Evolutionary conservation across 2,329 filamentous ascomycete species (phyloP).

Genomic region (Fusarium brevicatenulatum): DNA sequence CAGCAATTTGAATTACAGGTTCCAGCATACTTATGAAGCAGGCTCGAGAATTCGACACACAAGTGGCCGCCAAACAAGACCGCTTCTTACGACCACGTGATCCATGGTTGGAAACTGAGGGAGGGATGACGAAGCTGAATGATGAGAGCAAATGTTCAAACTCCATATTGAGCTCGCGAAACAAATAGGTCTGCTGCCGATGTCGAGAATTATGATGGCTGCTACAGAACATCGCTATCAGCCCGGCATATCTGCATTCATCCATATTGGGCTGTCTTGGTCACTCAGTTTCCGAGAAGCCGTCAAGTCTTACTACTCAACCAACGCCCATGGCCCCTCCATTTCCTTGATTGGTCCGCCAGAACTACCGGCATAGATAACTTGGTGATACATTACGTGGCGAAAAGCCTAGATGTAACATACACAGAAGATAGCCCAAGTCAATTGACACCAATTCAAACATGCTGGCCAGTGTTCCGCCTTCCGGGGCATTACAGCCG

Average conservation of each 20-base stretch:
- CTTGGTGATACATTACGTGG: not conserved
- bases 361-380: not conserved
- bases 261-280: accelerated
- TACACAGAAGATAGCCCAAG: no score
- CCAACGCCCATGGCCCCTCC: accelerated
- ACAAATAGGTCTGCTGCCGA: accelerated
- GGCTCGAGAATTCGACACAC: no score
- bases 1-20: no score
- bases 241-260: accelerated
- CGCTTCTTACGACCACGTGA: no score
- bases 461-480: no score
- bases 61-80: no score
- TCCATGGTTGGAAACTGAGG: no score
- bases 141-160: not conserved
- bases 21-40: no score
- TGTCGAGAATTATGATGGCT: accelerated
- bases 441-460: no score
- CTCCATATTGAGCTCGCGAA: no score
- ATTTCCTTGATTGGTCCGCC: accelerated
- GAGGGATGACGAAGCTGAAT: no score
- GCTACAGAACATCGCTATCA: not conserved
- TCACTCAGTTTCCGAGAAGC: not conserved
- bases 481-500: no score
- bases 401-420: not conserved
- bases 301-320: not conserved